Percentiles rank a stretch among this genome's conserved stretches.
Conservation (phyloP, 1,284 basidiomycete species). For the Cryptococcus sp. region DNA sequence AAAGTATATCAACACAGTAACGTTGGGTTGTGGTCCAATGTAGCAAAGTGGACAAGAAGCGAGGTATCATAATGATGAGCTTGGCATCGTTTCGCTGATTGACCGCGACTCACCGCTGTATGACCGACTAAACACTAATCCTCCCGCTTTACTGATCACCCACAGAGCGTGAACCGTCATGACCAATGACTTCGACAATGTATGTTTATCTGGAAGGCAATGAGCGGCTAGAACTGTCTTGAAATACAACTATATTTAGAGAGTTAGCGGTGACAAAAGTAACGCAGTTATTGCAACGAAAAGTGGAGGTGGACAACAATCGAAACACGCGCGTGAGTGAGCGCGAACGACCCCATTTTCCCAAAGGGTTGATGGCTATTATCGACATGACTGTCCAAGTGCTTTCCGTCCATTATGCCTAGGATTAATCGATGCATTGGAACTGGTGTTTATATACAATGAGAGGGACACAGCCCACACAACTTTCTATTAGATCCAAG, state of each 20-base stretch:
- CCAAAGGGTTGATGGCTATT: too few species aligned
- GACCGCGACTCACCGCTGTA: slow-evolving; percentile 67
- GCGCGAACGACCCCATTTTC: too few species aligned
- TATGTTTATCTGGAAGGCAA: too few species aligned
- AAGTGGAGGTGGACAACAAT: background rate
- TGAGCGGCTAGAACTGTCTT: too few species aligned
- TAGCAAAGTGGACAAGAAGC: background rate
- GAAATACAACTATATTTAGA: too few species aligned
- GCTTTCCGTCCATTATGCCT: too few species aligned
- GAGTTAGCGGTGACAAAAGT: too few species aligned
- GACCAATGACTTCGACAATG: too few species aligned
- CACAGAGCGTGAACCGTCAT: slow-evolving; percentile 51
- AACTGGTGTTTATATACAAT: too few species aligned
- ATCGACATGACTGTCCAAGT: too few species aligned
- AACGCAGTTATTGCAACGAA: background rate
- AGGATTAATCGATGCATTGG: too few species aligned
- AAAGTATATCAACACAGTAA: background rate
- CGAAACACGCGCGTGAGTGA: too few species aligned
- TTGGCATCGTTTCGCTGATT: background rate
- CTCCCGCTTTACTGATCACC: slow-evolving; percentile 99
- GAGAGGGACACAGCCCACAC: slow-evolving; percentile 2
- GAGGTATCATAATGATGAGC: background rate
- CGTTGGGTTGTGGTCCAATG: background rate
- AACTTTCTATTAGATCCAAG: slow-evolving; percentile 1
- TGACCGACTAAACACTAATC: slow-evolving; percentile 89